Evolutionary conservation across 495 filamentous ascomycete species (phyloP).

Genomic region (Aspergillus steynii): DNA sequence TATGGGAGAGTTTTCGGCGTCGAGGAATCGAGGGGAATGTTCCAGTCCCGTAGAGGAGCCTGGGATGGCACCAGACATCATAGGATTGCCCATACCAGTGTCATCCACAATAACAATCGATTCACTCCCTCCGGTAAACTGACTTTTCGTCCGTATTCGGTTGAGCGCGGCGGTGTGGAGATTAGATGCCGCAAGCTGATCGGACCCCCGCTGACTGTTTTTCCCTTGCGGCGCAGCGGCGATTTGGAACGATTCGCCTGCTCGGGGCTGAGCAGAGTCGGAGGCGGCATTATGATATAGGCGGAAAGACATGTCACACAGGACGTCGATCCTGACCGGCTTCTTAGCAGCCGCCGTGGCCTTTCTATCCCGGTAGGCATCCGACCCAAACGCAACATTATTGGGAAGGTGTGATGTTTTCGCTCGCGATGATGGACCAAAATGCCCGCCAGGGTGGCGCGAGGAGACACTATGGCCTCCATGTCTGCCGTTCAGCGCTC

Average conservation of each 20-base stretch:
- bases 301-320: constrained; percentile 72
- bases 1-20: constrained; percentile 14
- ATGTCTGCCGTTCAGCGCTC: constrained; percentile 75
- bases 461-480: constrained; percentile 42
- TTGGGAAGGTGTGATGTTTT: constrained; percentile 49
- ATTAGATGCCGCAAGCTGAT: neutral
- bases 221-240: constrained; percentile 10
- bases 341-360: constrained; percentile 35
- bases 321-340: constrained; percentile 64
- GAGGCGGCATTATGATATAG: constrained; percentile 53
- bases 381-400: constrained; percentile 48
- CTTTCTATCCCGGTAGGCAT: constrained; percentile 46
- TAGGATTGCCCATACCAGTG: constrained; percentile 39
- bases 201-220: neutral
- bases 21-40: constrained; percentile 17
- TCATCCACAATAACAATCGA: constrained; percentile 86
- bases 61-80: constrained; percentile 37
- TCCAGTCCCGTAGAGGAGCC: neutral
- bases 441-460: constrained; percentile 42
- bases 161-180: constrained; percentile 11
- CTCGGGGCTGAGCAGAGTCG: constrained; percentile 11
- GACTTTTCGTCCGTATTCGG: constrained; percentile 48
- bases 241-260: constrained; percentile 8
- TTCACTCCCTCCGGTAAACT: constrained; percentile 73
- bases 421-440: constrained; percentile 25